These are phyloP conservation scores for Leishmania guyanensis DNA, from an alignment of 208 protist species.

Conservation along the genomic window DNA sequence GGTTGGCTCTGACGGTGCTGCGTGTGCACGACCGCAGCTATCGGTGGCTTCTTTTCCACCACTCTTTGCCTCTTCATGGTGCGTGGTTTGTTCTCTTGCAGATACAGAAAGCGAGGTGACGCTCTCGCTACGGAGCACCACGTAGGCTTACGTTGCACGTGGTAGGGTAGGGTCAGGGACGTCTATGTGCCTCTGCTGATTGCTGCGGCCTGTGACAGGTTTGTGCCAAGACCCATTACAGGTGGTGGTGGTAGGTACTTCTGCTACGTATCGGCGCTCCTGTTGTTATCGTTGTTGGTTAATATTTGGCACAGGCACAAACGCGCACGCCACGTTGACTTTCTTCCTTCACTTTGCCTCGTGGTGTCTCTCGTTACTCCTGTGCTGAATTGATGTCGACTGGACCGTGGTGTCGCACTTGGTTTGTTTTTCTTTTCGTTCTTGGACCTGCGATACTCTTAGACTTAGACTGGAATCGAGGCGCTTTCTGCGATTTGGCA, in stretches of 20 bases:
- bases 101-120: not conserved
- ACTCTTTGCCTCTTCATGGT: not conserved
- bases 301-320: not conserved
- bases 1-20: not conserved
- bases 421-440: slow-evolving; percentile 3
- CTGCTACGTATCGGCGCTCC: not conserved
- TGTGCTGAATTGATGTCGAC: not conserved
- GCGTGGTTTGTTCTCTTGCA: not conserved
- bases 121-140: not conserved
- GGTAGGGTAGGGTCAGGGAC: not conserved
- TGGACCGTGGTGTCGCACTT: not conserved
- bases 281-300: slow-evolving; percentile 17
- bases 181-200: not conserved
- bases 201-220: not conserved
- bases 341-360: not conserved
- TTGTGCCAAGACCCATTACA: not conserved
- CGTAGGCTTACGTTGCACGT: not conserved
- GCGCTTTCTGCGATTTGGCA: not conserved
- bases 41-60: not conserved
- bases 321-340: not conserved
- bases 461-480: not conserved
- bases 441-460: not conserved
- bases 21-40: not conserved
- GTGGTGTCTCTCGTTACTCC: not conserved
- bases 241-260: not conserved